phyloP scores from a whole-genome alignment of 176 grass and related monocot genomes.

The Triticum monococcum region DNA sequence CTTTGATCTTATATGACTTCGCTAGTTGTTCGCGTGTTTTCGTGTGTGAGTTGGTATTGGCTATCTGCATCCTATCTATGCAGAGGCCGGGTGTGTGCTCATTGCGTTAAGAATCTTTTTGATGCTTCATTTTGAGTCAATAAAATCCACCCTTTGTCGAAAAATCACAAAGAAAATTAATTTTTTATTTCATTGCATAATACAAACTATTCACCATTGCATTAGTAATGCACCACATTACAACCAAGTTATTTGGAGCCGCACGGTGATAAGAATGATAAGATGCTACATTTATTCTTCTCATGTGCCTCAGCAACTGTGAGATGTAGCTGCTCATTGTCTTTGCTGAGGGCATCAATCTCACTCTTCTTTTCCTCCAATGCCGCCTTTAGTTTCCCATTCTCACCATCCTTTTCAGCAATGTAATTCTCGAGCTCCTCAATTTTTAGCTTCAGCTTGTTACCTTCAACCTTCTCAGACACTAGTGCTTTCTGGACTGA shows the following conservation, averaged over 20 bases:
- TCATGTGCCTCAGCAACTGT: slow-evolving; percentile 11
- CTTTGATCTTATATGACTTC: too few relatives aligned
- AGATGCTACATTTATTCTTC: not conserved
- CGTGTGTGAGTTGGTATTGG: too few relatives aligned
- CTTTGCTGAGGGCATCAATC: slow-evolving; percentile 18
- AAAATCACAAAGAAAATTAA: not conserved
- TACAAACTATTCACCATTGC: not conserved
- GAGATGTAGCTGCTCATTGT: slow-evolving; percentile 22
- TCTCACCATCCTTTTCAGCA: slow-evolving; percentile 19
- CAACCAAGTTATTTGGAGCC: not conserved
- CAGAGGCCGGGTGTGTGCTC: too few relatives aligned
- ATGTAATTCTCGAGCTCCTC: slow-evolving; percentile 31
- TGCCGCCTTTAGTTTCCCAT: not conserved
- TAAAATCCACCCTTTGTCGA: not conserved
- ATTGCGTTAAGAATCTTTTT: too few relatives aligned
- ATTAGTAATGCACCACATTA: not conserved
- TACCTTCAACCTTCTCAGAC: slow-evolving; percentile 22
- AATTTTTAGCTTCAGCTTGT: slow-evolving; percentile 6
- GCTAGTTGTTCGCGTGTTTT: too few relatives aligned
- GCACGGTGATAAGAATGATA: not conserved
- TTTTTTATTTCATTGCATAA: not conserved
- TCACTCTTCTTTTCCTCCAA: slow-evolving; percentile 13
- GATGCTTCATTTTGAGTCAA: too few relatives aligned
- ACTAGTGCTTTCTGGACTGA: slow-evolving; percentile 4
- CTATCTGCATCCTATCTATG: too few relatives aligned